Base-by-base conservation (phyloP, 805 yeast genomes). In the Candida bentonensis region DNA sequence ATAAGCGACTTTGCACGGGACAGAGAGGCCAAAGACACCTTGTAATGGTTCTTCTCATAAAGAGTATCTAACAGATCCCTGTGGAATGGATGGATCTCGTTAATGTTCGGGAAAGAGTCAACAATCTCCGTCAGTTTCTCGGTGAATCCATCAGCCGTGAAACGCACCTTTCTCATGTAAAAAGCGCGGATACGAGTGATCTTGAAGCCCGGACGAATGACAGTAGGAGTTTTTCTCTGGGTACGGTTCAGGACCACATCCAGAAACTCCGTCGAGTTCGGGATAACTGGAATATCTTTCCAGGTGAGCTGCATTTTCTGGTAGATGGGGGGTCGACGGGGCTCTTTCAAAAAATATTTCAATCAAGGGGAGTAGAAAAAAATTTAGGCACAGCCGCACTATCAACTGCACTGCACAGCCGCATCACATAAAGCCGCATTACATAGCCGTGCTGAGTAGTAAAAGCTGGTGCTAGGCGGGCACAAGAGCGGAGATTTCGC, bases 191-290 rank as follows among this genome's bases (percentile, higher is more conserved):
- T 92, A 73, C 99, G 86, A 57, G 92, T 82, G 63, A 92, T 89
- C 61, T 84, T 82, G 72, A 88, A 92, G 47, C 97, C 97, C 17
- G 95, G 83, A 64, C 98, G 80, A 54, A 92, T 83, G 46, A 92
- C 96, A n/a, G 98, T 92, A 47, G 98, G 98, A 3, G 98, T 92
- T 68, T 92, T 92, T 69, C 99, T 79, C 70, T 92, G 99, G 1
- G 99, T 92, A 61, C 96, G 76, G 73, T 92, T 92, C 53, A 92
- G 82, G 50, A 92, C 95, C 51, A 92, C 85, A 67, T 92, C 99
- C 77, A 92, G 72, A 73, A 88, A 72, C 67, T 92, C 97, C 64
- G 82, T 86, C 57, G 94, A 70, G 52, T 79, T 79, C 41, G 97
- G 94, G 52, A 89, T 95, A 42, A 94, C 79, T 21, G 97, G 95